Conservation (phyloP, 768 basidiomycete genomes). For the Leccinum rimulosum region DNA sequence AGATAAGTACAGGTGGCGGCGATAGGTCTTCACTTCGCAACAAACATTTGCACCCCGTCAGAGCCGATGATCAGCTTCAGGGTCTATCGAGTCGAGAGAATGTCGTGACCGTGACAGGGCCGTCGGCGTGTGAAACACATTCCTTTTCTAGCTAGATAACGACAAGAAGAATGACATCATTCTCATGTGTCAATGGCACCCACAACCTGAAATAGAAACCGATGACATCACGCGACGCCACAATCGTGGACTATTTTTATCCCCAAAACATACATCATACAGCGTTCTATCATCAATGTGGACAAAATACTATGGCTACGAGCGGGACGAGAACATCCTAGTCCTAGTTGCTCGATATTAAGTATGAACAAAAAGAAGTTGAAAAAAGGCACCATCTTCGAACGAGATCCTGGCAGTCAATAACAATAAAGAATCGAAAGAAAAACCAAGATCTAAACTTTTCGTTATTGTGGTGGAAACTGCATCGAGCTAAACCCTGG, state of each 20-base stretch:
- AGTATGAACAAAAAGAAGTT: not conserved
- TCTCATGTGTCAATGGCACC: not conserved
- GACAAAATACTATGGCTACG: not conserved
- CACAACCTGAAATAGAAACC: not conserved
- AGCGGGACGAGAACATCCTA: not conserved
- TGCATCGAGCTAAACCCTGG: slow-evolving; percentile 24
- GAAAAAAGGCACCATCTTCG: not conserved
- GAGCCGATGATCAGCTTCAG: too few relatives aligned
- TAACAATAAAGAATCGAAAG: slow-evolving; percentile 21
- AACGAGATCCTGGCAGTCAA: slow-evolving; percentile 11
- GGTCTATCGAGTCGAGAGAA: too few relatives aligned
- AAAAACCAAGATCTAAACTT: not conserved
- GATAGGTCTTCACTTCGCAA: not conserved
- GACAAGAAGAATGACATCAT: not conserved
- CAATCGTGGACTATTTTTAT: not conserved
- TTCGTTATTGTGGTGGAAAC: slow-evolving; percentile 16
- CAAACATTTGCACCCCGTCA: not conserved
- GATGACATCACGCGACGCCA: not conserved
- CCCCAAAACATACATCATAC: slow-evolving; percentile 34
- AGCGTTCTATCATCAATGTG: not conserved
- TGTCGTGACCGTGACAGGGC: too few relatives aligned
- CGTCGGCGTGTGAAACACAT: too few relatives aligned
- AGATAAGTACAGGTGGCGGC: not conserved
- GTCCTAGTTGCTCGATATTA: not conserved
- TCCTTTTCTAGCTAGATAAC: too few relatives aligned